phyloP scores from a whole-genome alignment of 2,329 filamentous ascomycete species.

The Penicillium sp. region DNA sequence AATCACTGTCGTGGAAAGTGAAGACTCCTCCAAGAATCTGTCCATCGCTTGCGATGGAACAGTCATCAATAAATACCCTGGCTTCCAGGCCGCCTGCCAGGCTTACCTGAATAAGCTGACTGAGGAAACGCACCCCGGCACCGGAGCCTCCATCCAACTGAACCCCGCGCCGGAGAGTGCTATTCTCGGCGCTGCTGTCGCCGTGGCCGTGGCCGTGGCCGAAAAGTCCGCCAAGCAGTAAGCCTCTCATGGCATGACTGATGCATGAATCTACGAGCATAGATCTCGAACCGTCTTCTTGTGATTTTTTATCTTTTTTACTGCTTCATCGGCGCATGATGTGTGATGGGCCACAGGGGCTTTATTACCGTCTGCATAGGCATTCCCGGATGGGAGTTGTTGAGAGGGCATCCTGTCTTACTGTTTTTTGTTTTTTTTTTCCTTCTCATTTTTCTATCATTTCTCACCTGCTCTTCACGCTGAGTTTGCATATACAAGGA shows the following conservation, averaged over 20 bases:
- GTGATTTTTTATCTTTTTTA: slow-evolving; percentile 14
- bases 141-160: slow-evolving; percentile 38
- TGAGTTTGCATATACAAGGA: slow-evolving; percentile 17
- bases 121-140: slow-evolving; percentile 27
- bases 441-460: neutral
- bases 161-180: slow-evolving; percentile 47
- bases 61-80: slow-evolving; percentile 55
- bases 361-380: slow-evolving; percentile 6
- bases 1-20: slow-evolving; percentile 37
- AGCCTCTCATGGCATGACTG: slow-evolving; percentile 3
- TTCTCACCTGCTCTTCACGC: neutral
- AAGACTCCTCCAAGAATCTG: slow-evolving; percentile 34
- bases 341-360: neutral
- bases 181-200: slow-evolving; percentile 50
- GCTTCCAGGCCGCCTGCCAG: slow-evolving; percentile 49
- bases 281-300: slow-evolving; percentile 11
- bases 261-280: slow-evolving; percentile 14
- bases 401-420: neutral
- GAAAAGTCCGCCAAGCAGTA: slow-evolving; percentile 22
- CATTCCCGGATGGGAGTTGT: neutral
- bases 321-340: slow-evolving; percentile 18
- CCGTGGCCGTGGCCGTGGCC: slow-evolving; percentile 46
- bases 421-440: neutral
- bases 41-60: slow-evolving; percentile 56
- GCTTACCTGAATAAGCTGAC: slow-evolving; percentile 46